Percentiles rank a stretch among this genome's conserved stretches.
phyloP scores from a whole-genome alignment of 257 asterid species.

The Jacaranda mimosifolia region DNA sequence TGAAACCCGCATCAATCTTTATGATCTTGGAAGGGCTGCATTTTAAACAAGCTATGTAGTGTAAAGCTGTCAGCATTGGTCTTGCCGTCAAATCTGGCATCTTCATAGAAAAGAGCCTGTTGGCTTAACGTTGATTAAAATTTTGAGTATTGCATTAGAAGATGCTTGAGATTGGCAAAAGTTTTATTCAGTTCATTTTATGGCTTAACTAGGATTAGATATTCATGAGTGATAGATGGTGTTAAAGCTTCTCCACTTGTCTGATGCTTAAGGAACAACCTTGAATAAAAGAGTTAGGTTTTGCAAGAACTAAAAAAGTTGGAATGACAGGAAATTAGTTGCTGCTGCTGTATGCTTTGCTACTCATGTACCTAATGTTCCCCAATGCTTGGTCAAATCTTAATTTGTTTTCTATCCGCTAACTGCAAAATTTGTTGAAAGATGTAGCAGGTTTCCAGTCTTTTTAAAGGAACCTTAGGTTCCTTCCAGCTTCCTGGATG shows the following conservation, averaged over 20 bases:
- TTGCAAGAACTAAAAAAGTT: conserved; percentile 17
- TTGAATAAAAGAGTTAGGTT: background rate
- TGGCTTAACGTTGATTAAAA: conserved; percentile 1
- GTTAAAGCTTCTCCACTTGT: background rate
- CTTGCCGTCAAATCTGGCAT: conserved; percentile 17
- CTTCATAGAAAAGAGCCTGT: background rate
- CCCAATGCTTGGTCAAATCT: background rate
- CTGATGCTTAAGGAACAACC: background rate
- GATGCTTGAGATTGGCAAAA: conserved; percentile 11
- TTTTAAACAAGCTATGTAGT: background rate
- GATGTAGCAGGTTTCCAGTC: background rate
- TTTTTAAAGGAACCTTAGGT: background rate
- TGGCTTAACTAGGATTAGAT: background rate
- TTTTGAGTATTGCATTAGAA: conserved; percentile 6
- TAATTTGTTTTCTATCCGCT: background rate
- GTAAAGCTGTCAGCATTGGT: background rate
- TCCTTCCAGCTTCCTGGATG: background rate
- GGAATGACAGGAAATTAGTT: background rate
- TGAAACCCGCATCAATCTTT: background rate
- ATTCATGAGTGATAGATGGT: background rate
- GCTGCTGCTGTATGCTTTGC: conserved; percentile 4
- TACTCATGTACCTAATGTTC: background rate
- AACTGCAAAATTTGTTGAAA: background rate
- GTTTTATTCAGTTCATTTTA: background rate
- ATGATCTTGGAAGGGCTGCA: conserved; percentile 15